Base-by-base conservation (phyloP, 2,329 filamentous ascomycete species). In the Aspergillus neoniger region DNA sequence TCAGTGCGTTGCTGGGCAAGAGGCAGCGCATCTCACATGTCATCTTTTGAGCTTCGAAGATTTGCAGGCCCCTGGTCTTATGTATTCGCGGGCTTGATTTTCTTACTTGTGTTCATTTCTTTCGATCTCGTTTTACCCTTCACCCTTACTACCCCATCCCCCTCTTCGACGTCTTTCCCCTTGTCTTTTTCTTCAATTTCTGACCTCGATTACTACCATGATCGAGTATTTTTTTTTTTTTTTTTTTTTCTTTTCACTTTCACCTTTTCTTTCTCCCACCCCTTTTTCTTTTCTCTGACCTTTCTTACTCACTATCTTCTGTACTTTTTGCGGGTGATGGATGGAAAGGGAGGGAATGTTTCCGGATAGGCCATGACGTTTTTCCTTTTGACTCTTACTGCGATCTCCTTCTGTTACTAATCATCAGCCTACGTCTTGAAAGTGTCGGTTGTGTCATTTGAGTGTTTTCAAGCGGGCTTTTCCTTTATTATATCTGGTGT, bases 241-340 rank as follows among this genome's bases (percentile, higher is more conserved):
- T 3, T 53, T 47, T 30, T 55, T 59, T 43, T 54, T n/a, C 39
- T 59, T 59, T 64, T 12, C 28, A 30, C 65, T 71, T 28, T 8
- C 7, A 8, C 25, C 70, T 67, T 68, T 65, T 65, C 60, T 69
- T 66, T 67, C 71, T 67, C 65, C 68, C 10, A 12, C 28, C 28
- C 72, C 68, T 71, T 68, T 61, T 65, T 72, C 72, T 72, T 69
- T 69, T 72, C 62, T 64, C 59, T 67, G 57, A 59, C 62, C 62
- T 51, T 53, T 64, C 62, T 30, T 50, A 68, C 65, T 68, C 67
- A 60, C 10, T 62, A 62, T 68, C 62, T 67, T 62, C 62, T 64
- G 64, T 68, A 65, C 32, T 64, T 57, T 65, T 47, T 65, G 61
- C 60, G 63, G 63, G 63, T 64, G 65, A 62, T 54, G 66, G 65